phyloP scores from a whole-genome alignment of 768 basidiomycete species.

The Lactarius hengduanensis region DNA sequence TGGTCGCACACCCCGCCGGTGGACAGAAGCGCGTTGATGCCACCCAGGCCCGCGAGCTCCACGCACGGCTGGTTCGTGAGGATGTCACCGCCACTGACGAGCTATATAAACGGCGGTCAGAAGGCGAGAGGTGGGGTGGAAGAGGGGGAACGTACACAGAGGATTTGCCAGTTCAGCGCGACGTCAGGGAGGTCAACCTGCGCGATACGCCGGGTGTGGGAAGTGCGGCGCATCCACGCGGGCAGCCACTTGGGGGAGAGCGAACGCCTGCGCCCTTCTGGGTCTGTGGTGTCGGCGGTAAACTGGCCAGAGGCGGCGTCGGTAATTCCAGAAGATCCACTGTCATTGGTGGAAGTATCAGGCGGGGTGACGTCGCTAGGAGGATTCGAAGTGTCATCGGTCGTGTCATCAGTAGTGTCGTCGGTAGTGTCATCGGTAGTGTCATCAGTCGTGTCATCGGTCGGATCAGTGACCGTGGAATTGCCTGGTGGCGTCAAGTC shows the following conservation, averaged over 20 bases:
- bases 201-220: slow-evolving; percentile 31
- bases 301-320: slow-evolving; percentile 8
- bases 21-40: slow-evolving; percentile 46
- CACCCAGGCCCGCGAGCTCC: slow-evolving; percentile 41
- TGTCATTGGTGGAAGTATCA: neutral
- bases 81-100: slow-evolving; percentile 43
- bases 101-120: slow-evolving; percentile 4
- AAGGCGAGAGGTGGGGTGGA: too few relatives aligned
- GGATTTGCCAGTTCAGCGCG: slow-evolving; percentile 45
- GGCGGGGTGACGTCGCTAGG: neutral
- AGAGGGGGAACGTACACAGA: slow-evolving; percentile 35
- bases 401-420: neutral
- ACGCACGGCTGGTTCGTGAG: slow-evolving; percentile 44
- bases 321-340: neutral
- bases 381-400: neutral
- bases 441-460: neutral
- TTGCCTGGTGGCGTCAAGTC: neutral
- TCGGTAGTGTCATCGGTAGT: neutral
- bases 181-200: slow-evolving; percentile 40
- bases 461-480: neutral
- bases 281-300: slow-evolving; percentile 10
- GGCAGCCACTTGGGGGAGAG: slow-evolving; percentile 3
- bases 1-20: slow-evolving; percentile 49
- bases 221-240: neutral
- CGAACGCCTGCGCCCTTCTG: slow-evolving; percentile 23